phyloP scores from a whole-genome alignment of 139 green algal genomes.

The Deuterostichococcus epilithicus region DNA sequence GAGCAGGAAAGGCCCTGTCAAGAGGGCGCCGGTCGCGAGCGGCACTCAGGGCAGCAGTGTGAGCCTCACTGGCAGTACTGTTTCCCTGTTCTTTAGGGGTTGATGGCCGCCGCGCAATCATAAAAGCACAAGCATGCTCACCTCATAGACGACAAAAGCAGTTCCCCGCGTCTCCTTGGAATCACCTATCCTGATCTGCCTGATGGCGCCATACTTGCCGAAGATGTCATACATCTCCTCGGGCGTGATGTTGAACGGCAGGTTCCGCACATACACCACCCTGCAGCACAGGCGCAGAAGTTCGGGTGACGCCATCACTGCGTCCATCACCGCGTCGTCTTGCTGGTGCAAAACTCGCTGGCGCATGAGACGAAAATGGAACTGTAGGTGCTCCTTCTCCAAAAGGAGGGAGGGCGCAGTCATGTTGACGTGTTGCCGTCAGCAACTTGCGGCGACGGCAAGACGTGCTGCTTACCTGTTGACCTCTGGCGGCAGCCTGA shows the following conservation, averaged over 20 bases:
- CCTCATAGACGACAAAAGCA: constrained; percentile 96
- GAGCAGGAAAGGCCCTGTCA: too few relatives aligned
- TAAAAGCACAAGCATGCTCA: too few relatives aligned
- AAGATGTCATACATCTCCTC: constrained; percentile 98
- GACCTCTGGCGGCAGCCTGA: constrained; percentile 53
- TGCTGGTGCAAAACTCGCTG: too few relatives aligned
- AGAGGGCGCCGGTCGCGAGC: too few relatives aligned
- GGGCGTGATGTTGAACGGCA: constrained; percentile 94
- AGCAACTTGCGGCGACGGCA: not conserved
- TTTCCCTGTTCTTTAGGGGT: too few relatives aligned
- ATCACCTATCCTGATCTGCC: constrained; percentile 80
- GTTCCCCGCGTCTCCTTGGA: constrained; percentile 94
- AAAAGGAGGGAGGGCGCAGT: not conserved
- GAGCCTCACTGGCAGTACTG: too few relatives aligned
- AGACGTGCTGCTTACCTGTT: constrained; percentile 39
- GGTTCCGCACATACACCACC: constrained; percentile 86
- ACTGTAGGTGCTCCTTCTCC: not conserved
- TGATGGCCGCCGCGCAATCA: too few relatives aligned
- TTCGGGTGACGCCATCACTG: not conserved
- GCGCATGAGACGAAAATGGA: too few relatives aligned
- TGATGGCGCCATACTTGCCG: constrained; percentile 93
- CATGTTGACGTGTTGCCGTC: not conserved
- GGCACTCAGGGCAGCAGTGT: too few relatives aligned
- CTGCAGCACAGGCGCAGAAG: constrained; percentile 18
- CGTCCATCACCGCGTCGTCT: too few relatives aligned